These are phyloP conservation scores for Penicillium sp. DNA, from an alignment of 2,329 filamentous ascomycete genomes.

Conservation along the genomic window DNA sequence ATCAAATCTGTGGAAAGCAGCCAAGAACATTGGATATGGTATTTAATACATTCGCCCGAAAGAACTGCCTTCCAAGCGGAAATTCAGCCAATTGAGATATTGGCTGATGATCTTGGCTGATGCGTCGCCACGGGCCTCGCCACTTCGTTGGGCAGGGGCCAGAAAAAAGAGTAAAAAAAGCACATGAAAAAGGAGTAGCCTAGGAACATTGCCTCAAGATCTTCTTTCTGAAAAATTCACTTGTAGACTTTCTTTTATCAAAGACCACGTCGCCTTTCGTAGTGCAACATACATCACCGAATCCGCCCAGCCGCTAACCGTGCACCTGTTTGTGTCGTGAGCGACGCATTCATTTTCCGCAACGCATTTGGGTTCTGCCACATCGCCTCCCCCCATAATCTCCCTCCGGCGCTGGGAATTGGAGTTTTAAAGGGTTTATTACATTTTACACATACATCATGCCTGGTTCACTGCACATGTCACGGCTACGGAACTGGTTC, in stretches of 20 bases:
- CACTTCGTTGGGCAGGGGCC: constrained; percentile 8
- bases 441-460: constrained; percentile 25
- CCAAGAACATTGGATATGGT: neutral
- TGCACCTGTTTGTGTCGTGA: constrained; percentile 1
- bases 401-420: neutral
- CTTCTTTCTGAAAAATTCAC: neutral
- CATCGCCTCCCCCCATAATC: constrained; percentile 3
- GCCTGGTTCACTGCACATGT: constrained; percentile 58
- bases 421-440: neutral
- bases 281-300: constrained; percentile 2
- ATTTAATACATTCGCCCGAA: neutral
- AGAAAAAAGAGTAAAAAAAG: constrained; percentile 3
- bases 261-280: constrained; percentile 25
- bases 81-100: constrained; percentile 7
- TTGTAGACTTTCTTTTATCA: neutral
- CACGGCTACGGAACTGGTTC: constrained; percentile 69
- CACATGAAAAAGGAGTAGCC: constrained; percentile 29
- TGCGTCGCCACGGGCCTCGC: constrained; percentile 11
- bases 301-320: constrained; percentile 8
- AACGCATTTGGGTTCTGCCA: constrained; percentile 6
- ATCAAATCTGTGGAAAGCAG: neutral
- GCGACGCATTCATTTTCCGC: neutral
- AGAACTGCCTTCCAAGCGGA: neutral
- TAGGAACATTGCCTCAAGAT: constrained; percentile 9
- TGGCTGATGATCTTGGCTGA: constrained; percentile 6